Evolutionary conservation across 768 basidiomycete genomes (phyloP).

Genomic region (Podaxis sp.): DNA sequence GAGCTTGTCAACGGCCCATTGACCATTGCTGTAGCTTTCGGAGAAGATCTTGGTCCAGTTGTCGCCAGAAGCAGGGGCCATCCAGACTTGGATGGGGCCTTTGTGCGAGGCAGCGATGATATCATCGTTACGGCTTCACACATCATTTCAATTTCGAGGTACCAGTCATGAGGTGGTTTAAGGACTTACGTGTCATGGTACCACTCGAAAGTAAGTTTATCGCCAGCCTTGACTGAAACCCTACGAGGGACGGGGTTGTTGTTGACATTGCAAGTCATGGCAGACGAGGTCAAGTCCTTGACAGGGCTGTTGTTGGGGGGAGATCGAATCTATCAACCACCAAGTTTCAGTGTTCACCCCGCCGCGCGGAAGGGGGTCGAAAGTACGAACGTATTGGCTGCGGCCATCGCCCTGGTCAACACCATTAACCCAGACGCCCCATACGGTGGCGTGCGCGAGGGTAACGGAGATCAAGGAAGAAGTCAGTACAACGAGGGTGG

Average conservation of each 20-base stretch:
- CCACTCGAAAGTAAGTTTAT: conserved; percentile 32
- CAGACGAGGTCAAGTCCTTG: conserved; percentile 27
- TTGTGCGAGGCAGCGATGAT: conserved; percentile 32
- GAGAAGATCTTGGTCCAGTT: conserved; percentile 32
- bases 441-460: conserved; percentile 30
- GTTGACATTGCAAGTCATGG: conserved; percentile 29
- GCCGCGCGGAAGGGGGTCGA: background rate
- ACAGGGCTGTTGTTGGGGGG: conserved; percentile 32
- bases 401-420: conserved; percentile 31
- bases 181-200: conserved; percentile 25
- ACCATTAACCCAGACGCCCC: conserved; percentile 32
- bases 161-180: background rate
- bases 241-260: conserved; percentile 24
- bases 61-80: conserved; percentile 23
- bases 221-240: conserved; percentile 26
- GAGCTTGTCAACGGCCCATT: conserved; percentile 30
- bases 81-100: conserved; percentile 31
- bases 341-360: background rate
- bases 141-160: background rate
- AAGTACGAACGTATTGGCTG: conserved; percentile 24
- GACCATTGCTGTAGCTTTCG: conserved; percentile 19
- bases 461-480: conserved; percentile 19
- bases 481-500: conserved; percentile 16
- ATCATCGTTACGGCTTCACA: conserved; percentile 28
- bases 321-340: conserved; percentile 26